Percentiles rank a stretch among this genome's conserved stretches.
Evolutionary conservation across 331 rosid genomes (phyloP).

Genomic region (Prunus yedoensis): DNA sequence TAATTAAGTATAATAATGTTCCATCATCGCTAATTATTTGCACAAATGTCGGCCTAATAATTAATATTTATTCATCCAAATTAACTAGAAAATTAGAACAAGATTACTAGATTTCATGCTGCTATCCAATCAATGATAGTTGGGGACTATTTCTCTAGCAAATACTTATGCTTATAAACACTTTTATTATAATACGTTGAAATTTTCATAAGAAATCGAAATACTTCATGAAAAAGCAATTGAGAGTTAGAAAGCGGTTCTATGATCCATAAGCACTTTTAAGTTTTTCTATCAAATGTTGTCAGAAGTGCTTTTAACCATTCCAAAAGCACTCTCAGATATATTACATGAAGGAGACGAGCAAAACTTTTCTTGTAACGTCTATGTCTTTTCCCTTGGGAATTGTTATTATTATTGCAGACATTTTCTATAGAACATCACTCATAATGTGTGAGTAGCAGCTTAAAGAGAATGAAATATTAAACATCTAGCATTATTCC

Average conservation of each 20-base stretch:
- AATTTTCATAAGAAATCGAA: no score
- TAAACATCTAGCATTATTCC: conserved; percentile 5
- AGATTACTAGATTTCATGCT: conserved; percentile 50
- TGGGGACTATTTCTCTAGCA: no score
- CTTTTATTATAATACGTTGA: no score
- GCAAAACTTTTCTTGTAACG: background rate
- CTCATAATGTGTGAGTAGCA: conserved; percentile 9
- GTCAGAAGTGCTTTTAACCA: no score
- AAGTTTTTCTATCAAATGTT: no score
- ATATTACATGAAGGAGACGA: no score
- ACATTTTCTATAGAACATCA: background rate
- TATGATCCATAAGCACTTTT: background rate
- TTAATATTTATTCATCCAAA: background rate
- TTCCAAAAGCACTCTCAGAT: no score
- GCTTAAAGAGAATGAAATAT: conserved; percentile 1
- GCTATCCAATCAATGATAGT: conserved; percentile 35
- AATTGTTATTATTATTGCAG: conserved; percentile 6
- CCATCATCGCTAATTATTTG: conserved; percentile 14
- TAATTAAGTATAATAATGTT: background rate
- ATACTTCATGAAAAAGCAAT: no score
- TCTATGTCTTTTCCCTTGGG: background rate
- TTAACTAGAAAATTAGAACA: conserved; percentile 17
- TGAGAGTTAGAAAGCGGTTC: no score
- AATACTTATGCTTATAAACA: no score
- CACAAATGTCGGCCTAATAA: conserved; percentile 3